These are phyloP conservation scores for Scutellaria minor DNA, from an alignment of 257 asterid genomes.

Conservation along the genomic window DNA sequence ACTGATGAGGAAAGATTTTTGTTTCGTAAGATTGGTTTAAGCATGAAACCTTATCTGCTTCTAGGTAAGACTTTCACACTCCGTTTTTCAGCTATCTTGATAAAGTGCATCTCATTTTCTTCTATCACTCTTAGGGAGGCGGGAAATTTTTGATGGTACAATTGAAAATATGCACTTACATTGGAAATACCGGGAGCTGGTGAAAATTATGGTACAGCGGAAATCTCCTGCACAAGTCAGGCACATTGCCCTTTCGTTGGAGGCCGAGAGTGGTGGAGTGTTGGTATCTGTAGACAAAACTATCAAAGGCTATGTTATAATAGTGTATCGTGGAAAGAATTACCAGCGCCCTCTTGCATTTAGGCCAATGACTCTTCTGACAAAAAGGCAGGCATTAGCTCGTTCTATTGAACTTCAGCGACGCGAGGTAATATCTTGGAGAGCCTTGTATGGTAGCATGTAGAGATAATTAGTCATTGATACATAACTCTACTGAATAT, in stretches of 20 bases:
- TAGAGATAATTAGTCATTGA: conserved; percentile 8
- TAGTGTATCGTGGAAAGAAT: conserved; percentile 91
- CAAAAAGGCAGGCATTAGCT: conserved; percentile 90
- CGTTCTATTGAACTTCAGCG: conserved; percentile 92
- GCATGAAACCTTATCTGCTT: conserved; percentile 84
- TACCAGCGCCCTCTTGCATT: conserved; percentile 67
- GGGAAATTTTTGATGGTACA: conserved; percentile 84
- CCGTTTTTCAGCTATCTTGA: not conserved
- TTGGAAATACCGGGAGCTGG: conserved; percentile 94
- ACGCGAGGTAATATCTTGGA: conserved; percentile 65
- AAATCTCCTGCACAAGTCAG: conserved; percentile 68
- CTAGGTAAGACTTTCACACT: conserved; percentile 56
- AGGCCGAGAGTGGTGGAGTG: conserved; percentile 96
- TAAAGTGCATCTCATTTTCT: conserved; percentile 18
- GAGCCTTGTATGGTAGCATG: not conserved
- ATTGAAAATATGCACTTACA: conserved; percentile 96
- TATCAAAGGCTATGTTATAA: conserved; percentile 66
- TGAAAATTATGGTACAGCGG: conserved; percentile 70
- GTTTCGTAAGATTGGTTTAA: conserved; percentile 79
- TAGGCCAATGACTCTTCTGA: conserved; percentile 75
- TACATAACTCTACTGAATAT: conserved; percentile 3
- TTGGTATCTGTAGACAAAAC: conserved; percentile 83
- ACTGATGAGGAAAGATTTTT: conserved; percentile 85
- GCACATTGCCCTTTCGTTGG: conserved; percentile 81
- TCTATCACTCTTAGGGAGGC: conserved; percentile 64